A percentile compares a stretch with the other conserved stretches of the same genome.
Evolutionary conservation across 495 filamentous ascomycete genomes (phyloP).

Genomic region (Lichina pygmaea): DNA sequence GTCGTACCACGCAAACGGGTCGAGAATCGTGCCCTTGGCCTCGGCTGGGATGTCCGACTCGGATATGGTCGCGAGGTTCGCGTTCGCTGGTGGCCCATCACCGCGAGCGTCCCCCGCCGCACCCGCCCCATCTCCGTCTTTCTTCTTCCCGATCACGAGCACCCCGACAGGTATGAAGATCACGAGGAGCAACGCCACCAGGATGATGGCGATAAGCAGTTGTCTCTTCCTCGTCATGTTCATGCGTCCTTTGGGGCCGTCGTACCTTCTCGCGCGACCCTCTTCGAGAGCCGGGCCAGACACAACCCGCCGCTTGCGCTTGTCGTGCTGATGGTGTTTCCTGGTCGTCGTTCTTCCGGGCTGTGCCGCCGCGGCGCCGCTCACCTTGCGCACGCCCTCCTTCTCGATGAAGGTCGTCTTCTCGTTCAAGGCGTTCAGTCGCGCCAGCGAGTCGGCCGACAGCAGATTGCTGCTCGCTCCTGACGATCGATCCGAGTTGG

Average conservation of each 20-base stretch:
- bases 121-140: constrained; percentile 6
- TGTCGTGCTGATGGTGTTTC: constrained; percentile 2
- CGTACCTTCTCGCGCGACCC: not conserved
- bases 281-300: constrained; percentile 14
- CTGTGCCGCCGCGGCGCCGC: constrained; percentile 1
- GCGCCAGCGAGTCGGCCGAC: constrained; percentile 31
- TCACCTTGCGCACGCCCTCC: constrained; percentile 3
- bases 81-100: constrained; percentile 18
- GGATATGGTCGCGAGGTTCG: constrained; percentile 17
- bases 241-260: no score
- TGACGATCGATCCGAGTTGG: constrained; percentile 3
- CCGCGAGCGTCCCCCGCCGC: no score
- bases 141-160: constrained; percentile 36
- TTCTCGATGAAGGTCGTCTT: constrained; percentile 7
- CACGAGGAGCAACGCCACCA: constrained; percentile 29
- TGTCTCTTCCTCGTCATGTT: no score
- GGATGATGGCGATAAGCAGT: constrained; percentile 18
- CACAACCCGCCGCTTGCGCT: constrained; percentile 9
- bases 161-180: constrained; percentile 55
- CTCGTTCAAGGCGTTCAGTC: constrained; percentile 29
- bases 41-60: constrained; percentile 6
- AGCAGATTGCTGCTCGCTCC: constrained; percentile 13
- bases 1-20: constrained; percentile 85
- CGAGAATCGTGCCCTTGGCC: constrained; percentile 49
- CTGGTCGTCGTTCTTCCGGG: constrained; percentile 5